Percentiles rank a stretch among this genome's conserved stretches.
These are phyloP conservation scores for Neoascochyta sp. DNA, from an alignment of 2,329 filamentous ascomycete species.

Conservation along the genomic window DNA sequence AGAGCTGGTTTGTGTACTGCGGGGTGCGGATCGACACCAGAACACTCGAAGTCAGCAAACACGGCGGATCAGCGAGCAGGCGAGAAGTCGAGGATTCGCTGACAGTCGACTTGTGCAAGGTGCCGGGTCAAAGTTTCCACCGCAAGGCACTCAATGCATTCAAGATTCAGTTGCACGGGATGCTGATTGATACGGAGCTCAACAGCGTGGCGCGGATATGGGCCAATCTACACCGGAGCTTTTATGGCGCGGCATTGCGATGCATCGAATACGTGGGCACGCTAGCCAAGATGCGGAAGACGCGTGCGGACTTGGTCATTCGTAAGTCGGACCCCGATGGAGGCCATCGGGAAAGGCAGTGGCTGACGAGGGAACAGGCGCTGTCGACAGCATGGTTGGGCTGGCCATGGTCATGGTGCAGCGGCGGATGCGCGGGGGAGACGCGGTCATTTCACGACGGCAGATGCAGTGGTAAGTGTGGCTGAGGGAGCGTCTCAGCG, in stretches of 20 bases:
- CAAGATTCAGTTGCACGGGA: slow-evolving; percentile 78
- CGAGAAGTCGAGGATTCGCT: slow-evolving; percentile 64
- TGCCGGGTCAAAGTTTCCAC: slow-evolving; percentile 73
- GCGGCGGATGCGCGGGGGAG: slow-evolving; percentile 46
- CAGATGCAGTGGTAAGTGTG: slow-evolving; percentile 61
- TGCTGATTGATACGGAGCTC: slow-evolving; percentile 77
- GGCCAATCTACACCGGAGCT: slow-evolving; percentile 69
- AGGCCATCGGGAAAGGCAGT: too few relatives aligned
- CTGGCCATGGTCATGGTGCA: slow-evolving; percentile 63
- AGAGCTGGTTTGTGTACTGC: slow-evolving; percentile 79
- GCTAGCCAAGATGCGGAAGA: slow-evolving; percentile 56
- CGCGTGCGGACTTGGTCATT: slow-evolving; percentile 58
- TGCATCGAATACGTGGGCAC: slow-evolving; percentile 59
- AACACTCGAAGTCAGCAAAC: slow-evolving; percentile 71
- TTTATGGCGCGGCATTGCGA: slow-evolving; percentile 75
- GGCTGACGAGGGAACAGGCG: slow-evolving; percentile 47
- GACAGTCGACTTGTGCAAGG: slow-evolving; percentile 70
- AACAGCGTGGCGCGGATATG: slow-evolving; percentile 69
- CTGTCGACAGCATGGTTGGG: slow-evolving; percentile 62
- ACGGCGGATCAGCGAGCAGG: slow-evolving; percentile 34
- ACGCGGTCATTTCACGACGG: slow-evolving; percentile 53
- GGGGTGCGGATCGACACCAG: slow-evolving; percentile 71
- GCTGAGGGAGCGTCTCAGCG: slow-evolving; percentile 25
- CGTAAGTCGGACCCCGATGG: slow-evolving; percentile 40
- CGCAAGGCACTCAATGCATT: slow-evolving; percentile 73